These are phyloP conservation scores for Botrytis deweyae DNA, from an alignment of 2,329 filamentous ascomycete species.

Conservation along the genomic window DNA sequence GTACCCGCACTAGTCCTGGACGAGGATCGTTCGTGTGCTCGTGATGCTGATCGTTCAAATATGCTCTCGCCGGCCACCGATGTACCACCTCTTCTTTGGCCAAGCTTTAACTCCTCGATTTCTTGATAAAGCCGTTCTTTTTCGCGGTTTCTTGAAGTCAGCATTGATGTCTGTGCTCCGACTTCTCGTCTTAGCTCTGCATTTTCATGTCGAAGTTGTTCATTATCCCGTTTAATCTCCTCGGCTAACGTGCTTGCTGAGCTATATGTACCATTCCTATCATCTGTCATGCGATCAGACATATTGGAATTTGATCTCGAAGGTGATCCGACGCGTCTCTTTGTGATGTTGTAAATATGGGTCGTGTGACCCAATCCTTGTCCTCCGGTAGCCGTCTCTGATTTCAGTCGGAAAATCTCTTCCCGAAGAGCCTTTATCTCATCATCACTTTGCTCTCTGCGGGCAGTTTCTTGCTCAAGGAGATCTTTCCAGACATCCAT, in stretches of 20 bases:
- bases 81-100: constrained; percentile 69
- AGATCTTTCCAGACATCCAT: constrained; percentile 94
- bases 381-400: constrained; percentile 47
- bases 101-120: constrained; percentile 93
- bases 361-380: constrained; percentile 55
- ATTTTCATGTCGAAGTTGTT: constrained; percentile 86
- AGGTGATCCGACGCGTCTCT: constrained; percentile 45
- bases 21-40: constrained; percentile 69
- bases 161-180: constrained; percentile 94
- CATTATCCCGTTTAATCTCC: constrained; percentile 67
- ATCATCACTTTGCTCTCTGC: constrained; percentile 86
- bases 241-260: constrained; percentile 68
- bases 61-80: constrained; percentile 80
- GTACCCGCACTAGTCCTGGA: constrained; percentile 61
- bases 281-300: constrained; percentile 44
- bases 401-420: constrained; percentile 73
- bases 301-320: constrained; percentile 52
- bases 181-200: constrained; percentile 89
- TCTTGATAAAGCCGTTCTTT: constrained; percentile 94
- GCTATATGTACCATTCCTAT: constrained; percentile 53
- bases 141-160: constrained; percentile 92
- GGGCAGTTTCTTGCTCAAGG: constrained; percentile 84
- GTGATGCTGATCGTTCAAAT: constrained; percentile 88
- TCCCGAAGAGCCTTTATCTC: constrained; percentile 82
- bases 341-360: constrained; percentile 65